These are phyloP conservation scores for Fermentozyma sake DNA, from an alignment of 1,139 yeast genomes.

Conservation along the genomic window DNA sequence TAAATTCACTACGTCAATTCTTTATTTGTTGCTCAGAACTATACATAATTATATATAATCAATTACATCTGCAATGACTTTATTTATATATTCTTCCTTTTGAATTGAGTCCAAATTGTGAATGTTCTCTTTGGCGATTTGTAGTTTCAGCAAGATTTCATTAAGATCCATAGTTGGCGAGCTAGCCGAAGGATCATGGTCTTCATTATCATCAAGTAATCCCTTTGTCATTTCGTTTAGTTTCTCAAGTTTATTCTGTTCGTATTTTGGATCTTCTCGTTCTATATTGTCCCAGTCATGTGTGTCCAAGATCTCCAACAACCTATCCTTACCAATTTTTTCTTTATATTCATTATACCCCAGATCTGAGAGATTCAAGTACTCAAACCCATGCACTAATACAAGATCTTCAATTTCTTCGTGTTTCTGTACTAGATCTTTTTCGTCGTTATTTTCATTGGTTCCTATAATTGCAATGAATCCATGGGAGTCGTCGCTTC, in stretches of 20 bases:
- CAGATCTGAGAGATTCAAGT: slow-evolving; percentile 16
- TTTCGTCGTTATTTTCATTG: slow-evolving; percentile 4
- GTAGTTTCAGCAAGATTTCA: slow-evolving; percentile 24
- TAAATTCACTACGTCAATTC: no score
- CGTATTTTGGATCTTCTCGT: slow-evolving; percentile 7
- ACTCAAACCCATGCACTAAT: slow-evolving; percentile 30
- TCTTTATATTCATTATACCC: slow-evolving; percentile 15
- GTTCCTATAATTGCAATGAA: slow-evolving; percentile 26
- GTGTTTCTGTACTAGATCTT: slow-evolving; percentile 1
- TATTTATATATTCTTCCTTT: slow-evolving; percentile 27
- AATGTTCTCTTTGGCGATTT: slow-evolving; percentile 27
- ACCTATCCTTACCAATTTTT: slow-evolving; percentile 18
- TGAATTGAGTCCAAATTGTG: slow-evolving; percentile 19
- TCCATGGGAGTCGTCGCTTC: slow-evolving; percentile 17
- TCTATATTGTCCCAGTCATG: slow-evolving; percentile 37
- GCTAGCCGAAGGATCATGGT: slow-evolving; percentile 3
- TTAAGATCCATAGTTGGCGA: slow-evolving; percentile 24
- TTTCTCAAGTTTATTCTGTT: slow-evolving; percentile 18
- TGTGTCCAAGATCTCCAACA: slow-evolving; percentile 33
- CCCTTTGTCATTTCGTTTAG: slow-evolving; percentile 25
- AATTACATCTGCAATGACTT: slow-evolving; percentile 33
- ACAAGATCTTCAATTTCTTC: slow-evolving; percentile 29
- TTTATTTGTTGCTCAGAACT: no score
- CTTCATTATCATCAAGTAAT: slow-evolving; percentile 14
- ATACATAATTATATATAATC: slow-evolving; percentile 28